phyloP scores from a whole-genome alignment of 208 protist species.

The Acanthamoeba castellanii region DNA sequence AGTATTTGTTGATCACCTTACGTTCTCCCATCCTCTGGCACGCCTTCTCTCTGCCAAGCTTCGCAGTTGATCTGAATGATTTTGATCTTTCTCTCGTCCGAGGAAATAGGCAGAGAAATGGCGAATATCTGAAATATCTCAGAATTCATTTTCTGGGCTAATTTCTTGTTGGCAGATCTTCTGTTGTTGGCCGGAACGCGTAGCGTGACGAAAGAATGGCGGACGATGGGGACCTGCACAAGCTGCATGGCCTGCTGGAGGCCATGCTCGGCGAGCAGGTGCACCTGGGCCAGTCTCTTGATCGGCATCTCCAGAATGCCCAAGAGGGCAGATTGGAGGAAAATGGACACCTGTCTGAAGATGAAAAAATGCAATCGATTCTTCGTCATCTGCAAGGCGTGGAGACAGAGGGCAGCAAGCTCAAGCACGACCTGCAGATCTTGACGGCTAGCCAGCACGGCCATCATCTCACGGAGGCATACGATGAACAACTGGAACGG shows the following conservation, averaged over 20 bases:
- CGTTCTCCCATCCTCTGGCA: slow-evolving; percentile 56
- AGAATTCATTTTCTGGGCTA: too few species aligned
- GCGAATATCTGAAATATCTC: too few species aligned
- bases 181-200: too few species aligned
- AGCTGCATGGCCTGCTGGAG: slow-evolving; percentile 29
- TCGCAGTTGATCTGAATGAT: not conserved
- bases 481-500: not conserved
- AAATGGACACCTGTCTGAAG: not conserved
- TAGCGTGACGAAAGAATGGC: not conserved
- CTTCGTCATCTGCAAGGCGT: not conserved
- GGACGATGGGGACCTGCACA: slow-evolving; percentile 19
- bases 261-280: not conserved
- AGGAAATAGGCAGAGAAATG: too few species aligned
- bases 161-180: too few species aligned
- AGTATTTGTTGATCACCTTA: slow-evolving; percentile 77
- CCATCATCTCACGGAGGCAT: not conserved
- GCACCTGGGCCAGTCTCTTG: not conserved
- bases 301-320: not conserved
- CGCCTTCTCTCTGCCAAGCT: not conserved
- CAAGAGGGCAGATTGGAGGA: not conserved
- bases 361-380: slow-evolving; percentile 21
- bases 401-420: not conserved
- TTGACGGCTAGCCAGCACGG: not conserved
- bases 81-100: not conserved
- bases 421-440: not conserved